Evolutionary conservation across 1,284 basidiomycete species (phyloP).

Genomic region (Apiotrichum montevideense): DNA sequence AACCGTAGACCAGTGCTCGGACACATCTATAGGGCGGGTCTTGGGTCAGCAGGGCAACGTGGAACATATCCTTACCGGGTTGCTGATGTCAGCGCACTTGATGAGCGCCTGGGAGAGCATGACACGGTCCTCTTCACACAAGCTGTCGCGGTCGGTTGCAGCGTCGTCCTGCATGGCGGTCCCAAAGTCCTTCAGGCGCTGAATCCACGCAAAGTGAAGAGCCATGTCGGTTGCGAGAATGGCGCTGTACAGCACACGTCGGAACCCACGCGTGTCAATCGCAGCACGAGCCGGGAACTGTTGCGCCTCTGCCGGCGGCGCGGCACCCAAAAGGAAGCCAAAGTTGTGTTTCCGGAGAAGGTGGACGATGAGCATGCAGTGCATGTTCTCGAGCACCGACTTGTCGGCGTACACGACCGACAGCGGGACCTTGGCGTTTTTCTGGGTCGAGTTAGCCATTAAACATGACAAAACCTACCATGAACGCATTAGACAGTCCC

Average conservation of each 20-base stretch:
- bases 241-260: conserved; percentile 66
- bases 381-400: conserved; percentile 88
- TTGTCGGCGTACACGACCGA: conserved; percentile 80
- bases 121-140: conserved; percentile 53
- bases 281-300: conserved; percentile 11
- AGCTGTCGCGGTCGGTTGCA: neutral
- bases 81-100: conserved; percentile 95
- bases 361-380: conserved; percentile 73
- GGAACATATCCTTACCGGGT: conserved; percentile 61
- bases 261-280: conserved; percentile 54
- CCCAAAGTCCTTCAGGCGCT: conserved; percentile 54
- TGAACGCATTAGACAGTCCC: conserved; percentile 81
- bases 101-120: conserved; percentile 83
- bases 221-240: conserved; percentile 91
- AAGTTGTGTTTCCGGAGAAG: conserved; percentile 77
- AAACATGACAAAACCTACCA: conserved; percentile 55
- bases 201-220: conserved; percentile 78
- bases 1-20: conserved; percentile 82
- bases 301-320: conserved; percentile 5
- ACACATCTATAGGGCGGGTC: conserved; percentile 84
- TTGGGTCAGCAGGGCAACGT: conserved; percentile 36
- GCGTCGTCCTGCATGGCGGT: conserved; percentile 18
- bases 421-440: conserved; percentile 83
- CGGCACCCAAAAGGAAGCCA: conserved; percentile 44
- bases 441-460: conserved; percentile 50